Percentiles rank a stretch among this genome's conserved stretches.
These are phyloP conservation scores for Pinus tabuliformis DNA, from an alignment of 75 land plant genomes.

Conservation along the genomic window DNA sequence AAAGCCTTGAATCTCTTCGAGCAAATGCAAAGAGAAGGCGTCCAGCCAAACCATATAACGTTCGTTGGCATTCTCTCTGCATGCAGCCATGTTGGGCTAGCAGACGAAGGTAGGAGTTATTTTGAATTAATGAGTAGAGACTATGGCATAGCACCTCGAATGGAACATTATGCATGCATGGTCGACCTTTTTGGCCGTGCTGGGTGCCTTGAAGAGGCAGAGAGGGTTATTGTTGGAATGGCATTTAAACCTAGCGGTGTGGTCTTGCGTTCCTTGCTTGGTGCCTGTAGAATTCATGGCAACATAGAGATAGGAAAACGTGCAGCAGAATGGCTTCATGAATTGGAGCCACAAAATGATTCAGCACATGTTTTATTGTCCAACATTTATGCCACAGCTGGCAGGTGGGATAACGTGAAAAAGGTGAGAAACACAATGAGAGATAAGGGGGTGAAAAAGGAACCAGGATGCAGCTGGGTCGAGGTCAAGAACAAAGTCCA, in stretches of 20 bases:
- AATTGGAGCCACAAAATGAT: not conserved
- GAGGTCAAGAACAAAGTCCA: not conserved
- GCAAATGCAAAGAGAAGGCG: no score
- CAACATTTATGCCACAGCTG: not conserved
- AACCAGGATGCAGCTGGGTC: conserved; percentile 1
- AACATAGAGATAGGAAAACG: not conserved
- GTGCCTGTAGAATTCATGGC: not conserved
- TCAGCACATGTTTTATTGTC: not conserved
- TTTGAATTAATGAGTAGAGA: not conserved
- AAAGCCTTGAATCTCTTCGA: not conserved
- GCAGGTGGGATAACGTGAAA: not conserved
- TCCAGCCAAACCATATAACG: conserved; percentile 12
- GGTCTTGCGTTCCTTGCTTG: not conserved
- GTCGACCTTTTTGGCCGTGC: conserved; percentile 3
- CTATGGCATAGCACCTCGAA: not conserved
- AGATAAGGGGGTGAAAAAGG: not conserved
- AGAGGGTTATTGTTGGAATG: not conserved
- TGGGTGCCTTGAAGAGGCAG: not conserved
- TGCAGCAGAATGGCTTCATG: not conserved
- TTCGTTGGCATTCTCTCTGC: conserved; percentile 10
- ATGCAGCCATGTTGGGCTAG: conserved; percentile 8
- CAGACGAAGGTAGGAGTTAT: not conserved
- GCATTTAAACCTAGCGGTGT: not conserved
- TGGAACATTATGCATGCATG: not conserved
- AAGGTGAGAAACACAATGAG: not conserved